These are phyloP conservation scores for Calonectria honghensis DNA, from an alignment of 2,329 filamentous ascomycete species.

Conservation along the genomic window DNA sequence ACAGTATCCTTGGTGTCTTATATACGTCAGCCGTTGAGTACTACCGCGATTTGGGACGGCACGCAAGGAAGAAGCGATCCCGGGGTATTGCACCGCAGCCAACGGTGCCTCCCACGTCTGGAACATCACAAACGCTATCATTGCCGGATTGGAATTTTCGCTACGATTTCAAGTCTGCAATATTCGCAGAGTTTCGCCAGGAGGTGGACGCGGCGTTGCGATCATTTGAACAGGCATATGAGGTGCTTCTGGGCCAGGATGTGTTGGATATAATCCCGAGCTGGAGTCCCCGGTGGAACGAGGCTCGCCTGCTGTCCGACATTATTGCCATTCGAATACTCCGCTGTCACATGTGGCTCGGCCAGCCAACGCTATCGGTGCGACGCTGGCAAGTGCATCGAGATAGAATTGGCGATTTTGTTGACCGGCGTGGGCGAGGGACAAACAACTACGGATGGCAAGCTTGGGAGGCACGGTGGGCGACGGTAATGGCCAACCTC, in stretches of 20 bases:
- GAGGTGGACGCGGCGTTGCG: conserved; percentile 92
- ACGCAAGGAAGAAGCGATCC: conserved; percentile 90
- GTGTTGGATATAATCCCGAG: conserved; percentile 91
- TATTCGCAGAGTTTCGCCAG: conserved; percentile 94
- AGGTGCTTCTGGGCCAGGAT: conserved; percentile 86
- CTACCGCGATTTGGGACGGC: conserved; percentile 95
- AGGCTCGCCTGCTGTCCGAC: conserved; percentile 92
- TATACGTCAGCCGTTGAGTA: conserved; percentile 89
- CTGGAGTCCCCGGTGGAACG: conserved; percentile 93
- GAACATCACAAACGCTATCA: conserved; percentile 90
- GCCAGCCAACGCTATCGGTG: conserved; percentile 85
- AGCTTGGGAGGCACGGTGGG: conserved; percentile 90
- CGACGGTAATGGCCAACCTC: conserved; percentile 76
- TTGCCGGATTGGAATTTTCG: conserved; percentile 92
- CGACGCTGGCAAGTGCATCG: conserved; percentile 88
- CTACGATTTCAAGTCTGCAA: conserved; percentile 94
- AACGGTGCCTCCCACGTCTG: conserved; percentile 86
- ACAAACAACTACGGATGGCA: conserved; percentile 94
- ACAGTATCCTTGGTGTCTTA: conserved; percentile 82
- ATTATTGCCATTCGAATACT: conserved; percentile 86
- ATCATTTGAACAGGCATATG: conserved; percentile 91
- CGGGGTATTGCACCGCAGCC: conserved; percentile 86
- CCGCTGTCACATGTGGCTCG: conserved; percentile 87
- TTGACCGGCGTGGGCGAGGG: conserved; percentile 89
- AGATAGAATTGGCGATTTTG: conserved; percentile 82